Evolutionary conservation across 1,284 basidiomycete species (phyloP).

Genomic region (Ceraceosorus guamensis): DNA sequence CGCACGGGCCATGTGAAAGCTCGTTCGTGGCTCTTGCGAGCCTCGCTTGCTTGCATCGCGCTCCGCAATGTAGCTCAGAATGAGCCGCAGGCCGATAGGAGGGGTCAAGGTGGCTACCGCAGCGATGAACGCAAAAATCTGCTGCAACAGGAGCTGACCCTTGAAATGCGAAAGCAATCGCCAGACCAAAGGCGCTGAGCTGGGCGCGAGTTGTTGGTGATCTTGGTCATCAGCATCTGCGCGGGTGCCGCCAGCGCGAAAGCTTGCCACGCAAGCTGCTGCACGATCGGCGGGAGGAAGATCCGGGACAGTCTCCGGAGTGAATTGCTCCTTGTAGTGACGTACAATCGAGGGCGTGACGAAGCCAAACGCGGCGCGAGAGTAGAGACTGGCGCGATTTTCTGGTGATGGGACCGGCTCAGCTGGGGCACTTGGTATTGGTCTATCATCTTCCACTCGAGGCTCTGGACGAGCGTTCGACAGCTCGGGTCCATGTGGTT

Average conservation of each 20-base stretch:
- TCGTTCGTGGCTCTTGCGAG: conserved; percentile 16
- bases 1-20: conserved; percentile 10
- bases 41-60: conserved; percentile 14
- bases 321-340: conserved; percentile 51
- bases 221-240: neutral
- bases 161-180: conserved; percentile 50
- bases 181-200: conserved; percentile 40
- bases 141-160: conserved; percentile 35
- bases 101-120: conserved; percentile 52
- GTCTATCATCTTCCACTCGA: too few relatives aligned
- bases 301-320: conserved; percentile 52
- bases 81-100: conserved; percentile 52
- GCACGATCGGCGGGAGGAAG: conserved; percentile 54
- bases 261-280: conserved; percentile 45
- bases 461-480: neutral
- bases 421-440: too few relatives aligned
- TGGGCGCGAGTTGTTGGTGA: conserved; percentile 33
- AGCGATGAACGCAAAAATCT: conserved; percentile 51
- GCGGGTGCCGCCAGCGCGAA: conserved; percentile 21
- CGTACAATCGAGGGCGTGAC: conserved; percentile 49
- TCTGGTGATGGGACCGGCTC: conserved; percentile 27
- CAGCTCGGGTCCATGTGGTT: neutral
- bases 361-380: conserved; percentile 39
- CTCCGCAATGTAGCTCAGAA: conserved; percentile 52
- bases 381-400: conserved; percentile 35